phyloP scores from a whole-genome alignment of 2,329 filamentous ascomycete genomes.

The Bipolaris oryzae region DNA sequence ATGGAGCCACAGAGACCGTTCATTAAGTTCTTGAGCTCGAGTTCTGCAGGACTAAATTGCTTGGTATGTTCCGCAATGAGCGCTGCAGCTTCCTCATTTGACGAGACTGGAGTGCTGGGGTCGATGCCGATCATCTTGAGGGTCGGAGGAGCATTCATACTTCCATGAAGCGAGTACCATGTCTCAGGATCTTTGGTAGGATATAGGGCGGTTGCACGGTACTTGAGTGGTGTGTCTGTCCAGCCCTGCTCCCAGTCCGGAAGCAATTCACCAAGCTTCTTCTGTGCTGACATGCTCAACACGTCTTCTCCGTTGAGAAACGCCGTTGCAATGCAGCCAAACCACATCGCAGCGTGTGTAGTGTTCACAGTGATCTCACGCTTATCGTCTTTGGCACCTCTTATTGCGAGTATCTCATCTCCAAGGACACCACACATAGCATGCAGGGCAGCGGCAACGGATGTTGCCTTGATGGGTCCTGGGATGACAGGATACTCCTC shows the following conservation, averaged over 20 bases:
- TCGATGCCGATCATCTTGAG: conserved; percentile 57
- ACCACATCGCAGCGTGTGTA: conserved; percentile 2
- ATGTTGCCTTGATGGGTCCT: conserved; percentile 54
- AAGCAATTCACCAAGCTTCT: not conserved
- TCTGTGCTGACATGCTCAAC: not conserved
- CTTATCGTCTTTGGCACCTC: not conserved
- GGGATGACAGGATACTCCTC: conserved; percentile 50
- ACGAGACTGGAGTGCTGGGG: conserved; percentile 19
- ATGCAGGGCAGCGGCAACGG: conserved; percentile 51
- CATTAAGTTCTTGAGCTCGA: conserved; percentile 25
- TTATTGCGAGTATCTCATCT: conserved; percentile 43
- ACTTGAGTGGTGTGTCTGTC: conserved; percentile 1
- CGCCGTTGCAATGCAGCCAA: conserved; percentile 30
- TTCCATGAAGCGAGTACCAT: conserved; percentile 61
- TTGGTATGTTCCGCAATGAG: conserved; percentile 27
- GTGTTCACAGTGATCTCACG: not conserved
- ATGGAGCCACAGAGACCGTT: conserved; percentile 48
- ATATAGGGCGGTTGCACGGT: conserved; percentile 45
- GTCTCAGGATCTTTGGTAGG: conserved; percentile 53
- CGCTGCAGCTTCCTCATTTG: conserved; percentile 31
- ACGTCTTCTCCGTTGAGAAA: not conserved
- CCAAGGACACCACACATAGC: conserved; percentile 54
- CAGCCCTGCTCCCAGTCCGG: not conserved
- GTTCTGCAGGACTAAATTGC: conserved; percentile 42
- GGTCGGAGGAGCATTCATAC: conserved; percentile 52